Evolutionary conservation across 1,139 yeast species (phyloP), one percentile per base, ranked within the genome.

Genomic region (Debaryomyces fabryi): DNA sequence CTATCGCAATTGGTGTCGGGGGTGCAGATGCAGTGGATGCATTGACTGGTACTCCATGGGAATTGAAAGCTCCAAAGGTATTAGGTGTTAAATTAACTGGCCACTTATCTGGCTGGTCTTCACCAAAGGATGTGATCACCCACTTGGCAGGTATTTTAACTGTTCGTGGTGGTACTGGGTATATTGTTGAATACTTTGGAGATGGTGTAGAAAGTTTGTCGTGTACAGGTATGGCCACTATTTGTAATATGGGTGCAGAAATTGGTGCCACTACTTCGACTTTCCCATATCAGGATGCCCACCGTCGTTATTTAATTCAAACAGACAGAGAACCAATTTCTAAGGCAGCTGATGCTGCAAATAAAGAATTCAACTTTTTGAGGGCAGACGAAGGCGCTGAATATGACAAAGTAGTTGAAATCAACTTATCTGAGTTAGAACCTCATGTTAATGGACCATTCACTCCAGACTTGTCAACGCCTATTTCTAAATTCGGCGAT

Each of bases 1-100:
- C 96, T 51, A 85, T 92, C 55, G 98, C 98, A 56, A 93, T 92
- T 64, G 98, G 98, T 72, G 98, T 91, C 43, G 98, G 98, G 67
- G 98, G 98, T 73, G 98, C 98, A 37, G 98, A 92, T 72, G 98
- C 98, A 15, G 98, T 92, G 44, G 99, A 93, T 68, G 98, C 95
- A 10, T 76, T 93, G 62, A 88, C 98, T 15, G 96, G 96, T 48
- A 86, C 96, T n/a, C 97, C 99, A 42, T 93, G 99, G 99, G 99
- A 93, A 74, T 82, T 93, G 67, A 92, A 92, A 73, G 98, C 98
- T 20, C 99, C 99, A 52, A 88, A 88, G 69, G 76, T 92, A 36
- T 68, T 93, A 62, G 98, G 99, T 66, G 95, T 93, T 59, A 86
- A 91, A 68, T 81, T 93, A 60, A 88, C 93, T 4, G 99, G 99